Base-by-base conservation (phyloP, 495 filamentous ascomycete genomes). In the Staphylotrichum longicolle region DNA sequence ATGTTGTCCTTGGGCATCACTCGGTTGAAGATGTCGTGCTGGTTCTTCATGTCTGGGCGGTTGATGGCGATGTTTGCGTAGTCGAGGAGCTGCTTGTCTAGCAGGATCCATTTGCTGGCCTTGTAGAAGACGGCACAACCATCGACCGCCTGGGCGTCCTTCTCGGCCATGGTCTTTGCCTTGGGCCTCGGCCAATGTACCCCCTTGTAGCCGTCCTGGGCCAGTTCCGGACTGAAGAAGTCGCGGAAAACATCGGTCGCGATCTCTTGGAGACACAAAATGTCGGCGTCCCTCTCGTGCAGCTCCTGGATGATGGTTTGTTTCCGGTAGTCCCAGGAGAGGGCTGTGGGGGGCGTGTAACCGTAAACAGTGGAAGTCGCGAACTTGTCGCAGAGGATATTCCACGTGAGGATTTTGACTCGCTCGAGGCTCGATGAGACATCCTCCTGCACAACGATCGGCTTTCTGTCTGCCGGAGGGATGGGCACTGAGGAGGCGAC, bases 1-100 rank as follows among this genome's bases (percentile, higher is more conserved):
- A 98, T 96, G 68, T 98, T 90, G 76, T 98, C 94, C 76, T 93
- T 89, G 61, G 93, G 92, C 94, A 97, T 98, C 15, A 98, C 86
- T 11, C 94, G 87, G 71, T 98, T 98, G 80, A 94, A 98, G 61
- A 97, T 91, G 67, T 98, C 95, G 67, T 93, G 89, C 55, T 93
- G 88, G 40, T 90, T 88, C 75, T 97, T 98, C 83, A 95, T 94
- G 72, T 97, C 94, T 5, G 91, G 89, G 54, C 95, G 82, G 60
- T 93, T 90, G 73, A 98, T 94, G 60, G 94, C 93, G 15, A 86
- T 88, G 61, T 90, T 88, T n/a, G 87, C 86, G 72, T 96, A 96
- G 73, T 96, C 91, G 68, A 98, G 85, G 49, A 96, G 70, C 58
- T 96, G 87, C 77, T 96, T 97, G 77, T 97, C 92, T 35, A 98